Conservation (phyloP, 2,329 filamentous ascomycete genomes). For the Colletotrichum sp. region DNA sequence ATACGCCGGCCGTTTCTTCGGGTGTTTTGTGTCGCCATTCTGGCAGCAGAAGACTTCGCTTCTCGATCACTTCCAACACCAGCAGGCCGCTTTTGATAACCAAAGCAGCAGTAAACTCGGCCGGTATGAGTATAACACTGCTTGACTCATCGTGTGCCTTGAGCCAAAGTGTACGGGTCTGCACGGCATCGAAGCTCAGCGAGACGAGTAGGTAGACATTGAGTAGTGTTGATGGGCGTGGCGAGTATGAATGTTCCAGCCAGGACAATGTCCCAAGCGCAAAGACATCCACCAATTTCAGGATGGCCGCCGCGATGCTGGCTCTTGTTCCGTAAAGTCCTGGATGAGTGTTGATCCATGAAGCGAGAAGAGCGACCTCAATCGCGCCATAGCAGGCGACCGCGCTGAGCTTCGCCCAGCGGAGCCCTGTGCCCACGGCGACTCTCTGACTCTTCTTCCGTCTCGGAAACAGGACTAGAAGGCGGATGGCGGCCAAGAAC, state of each 20-base stretch:
- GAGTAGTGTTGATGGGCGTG: constrained; percentile 17
- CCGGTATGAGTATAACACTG: neutral
- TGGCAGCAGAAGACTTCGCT: neutral
- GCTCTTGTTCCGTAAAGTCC: neutral
- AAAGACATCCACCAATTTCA: constrained; percentile 32
- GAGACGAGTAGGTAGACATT: neutral
- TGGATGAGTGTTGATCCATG: neutral
- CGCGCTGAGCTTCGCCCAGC: neutral
- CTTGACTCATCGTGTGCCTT: constrained; percentile 9
- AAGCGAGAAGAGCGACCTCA: neutral
- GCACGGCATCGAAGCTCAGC: neutral
- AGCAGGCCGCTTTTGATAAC: neutral
- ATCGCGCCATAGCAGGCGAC: neutral
- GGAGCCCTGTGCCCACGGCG: neutral
- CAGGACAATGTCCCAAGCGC: constrained; percentile 33
- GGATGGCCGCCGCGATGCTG: neutral
- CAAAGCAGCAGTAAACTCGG: neutral
- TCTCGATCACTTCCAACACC: neutral
- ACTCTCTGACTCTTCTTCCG: neutral
- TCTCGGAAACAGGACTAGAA: neutral
- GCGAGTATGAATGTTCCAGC: constrained; percentile 37
- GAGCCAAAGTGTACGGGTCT: constrained; percentile 29
- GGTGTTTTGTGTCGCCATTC: constrained; percentile 37
- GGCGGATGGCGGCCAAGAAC: neutral
- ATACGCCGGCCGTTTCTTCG: constrained; percentile 36